These are phyloP conservation scores for Pythium biforme DNA, from an alignment of 352 stramenopile genomes.

Conservation along the genomic window DNA sequence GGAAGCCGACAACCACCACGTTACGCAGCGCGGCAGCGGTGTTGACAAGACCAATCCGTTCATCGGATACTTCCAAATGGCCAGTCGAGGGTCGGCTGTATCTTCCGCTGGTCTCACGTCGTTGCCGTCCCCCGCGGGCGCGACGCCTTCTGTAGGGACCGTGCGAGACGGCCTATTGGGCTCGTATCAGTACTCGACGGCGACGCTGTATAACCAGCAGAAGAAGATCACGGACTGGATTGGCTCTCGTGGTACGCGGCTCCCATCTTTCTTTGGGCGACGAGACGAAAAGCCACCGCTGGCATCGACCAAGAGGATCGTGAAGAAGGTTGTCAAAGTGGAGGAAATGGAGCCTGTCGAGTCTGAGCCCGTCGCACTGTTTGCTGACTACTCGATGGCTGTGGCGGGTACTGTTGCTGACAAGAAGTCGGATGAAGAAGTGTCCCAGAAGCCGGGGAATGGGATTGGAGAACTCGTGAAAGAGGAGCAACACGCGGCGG, in stretches of 20 bases:
- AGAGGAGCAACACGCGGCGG: slow-evolving; percentile 3
- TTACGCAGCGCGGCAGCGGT: slow-evolving; percentile 41
- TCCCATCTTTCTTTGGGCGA: slow-evolving; percentile 22
- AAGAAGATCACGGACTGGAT: slow-evolving; percentile 59
- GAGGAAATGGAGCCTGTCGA: slow-evolving; percentile 18
- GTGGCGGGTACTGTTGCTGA: background rate
- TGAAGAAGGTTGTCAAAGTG: slow-evolving; percentile 9
- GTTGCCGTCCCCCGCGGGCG: slow-evolving; percentile 5
- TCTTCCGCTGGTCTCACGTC: background rate
- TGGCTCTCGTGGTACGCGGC: slow-evolving; percentile 32
- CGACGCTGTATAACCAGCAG: slow-evolving; percentile 37
- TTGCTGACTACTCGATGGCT: slow-evolving; percentile 18
- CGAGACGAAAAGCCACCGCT: slow-evolving; percentile 19
- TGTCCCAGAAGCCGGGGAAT: slow-evolving; percentile 1
- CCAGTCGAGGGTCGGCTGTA: background rate
- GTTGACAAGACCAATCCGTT: slow-evolving; percentile 88
- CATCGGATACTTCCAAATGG: slow-evolving; percentile 83
- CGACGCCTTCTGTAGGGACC: slow-evolving; percentile 6
- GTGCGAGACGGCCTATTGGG: slow-evolving; percentile 21
- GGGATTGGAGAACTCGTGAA: slow-evolving; percentile 17
- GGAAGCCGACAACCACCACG: slow-evolving; percentile 25
- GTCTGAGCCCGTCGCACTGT: slow-evolving; percentile 15
- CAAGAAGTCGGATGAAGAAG: slow-evolving; percentile 1
- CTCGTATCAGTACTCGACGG: slow-evolving; percentile 30
- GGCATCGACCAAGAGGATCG: slow-evolving; percentile 5